Conservation (phyloP, 805 yeast species). For the Blastobotrys terrestris region DNA sequence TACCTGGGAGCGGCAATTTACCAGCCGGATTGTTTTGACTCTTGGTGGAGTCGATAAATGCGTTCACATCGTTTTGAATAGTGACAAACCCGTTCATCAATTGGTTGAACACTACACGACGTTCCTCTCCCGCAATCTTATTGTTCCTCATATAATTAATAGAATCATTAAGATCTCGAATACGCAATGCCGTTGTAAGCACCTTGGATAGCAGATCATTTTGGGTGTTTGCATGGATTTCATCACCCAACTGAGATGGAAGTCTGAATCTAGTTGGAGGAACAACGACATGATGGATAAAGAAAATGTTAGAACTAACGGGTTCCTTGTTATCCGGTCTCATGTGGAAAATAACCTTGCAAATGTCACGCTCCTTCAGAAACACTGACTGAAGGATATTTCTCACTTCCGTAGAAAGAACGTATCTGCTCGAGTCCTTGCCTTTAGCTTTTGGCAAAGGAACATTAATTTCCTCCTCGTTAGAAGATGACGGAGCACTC, state of each 20-base stretch:
- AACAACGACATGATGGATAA: conserved; percentile 80
- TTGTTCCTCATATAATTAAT: conserved; percentile 57
- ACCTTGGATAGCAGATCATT: conserved; percentile 81
- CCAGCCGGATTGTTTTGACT: conserved; percentile 67
- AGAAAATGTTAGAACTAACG: conserved; percentile 74
- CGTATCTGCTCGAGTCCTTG: conserved; percentile 73
- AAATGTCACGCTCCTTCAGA: conserved; percentile 58
- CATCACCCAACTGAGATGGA: conserved; percentile 96
- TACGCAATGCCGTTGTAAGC: conserved; percentile 69
- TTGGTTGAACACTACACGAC: conserved; percentile 74
- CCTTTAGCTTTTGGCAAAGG: conserved; percentile 42
- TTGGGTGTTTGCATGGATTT: conserved; percentile 88
- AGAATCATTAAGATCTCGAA: conserved; percentile 85
- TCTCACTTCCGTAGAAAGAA: conserved; percentile 81
- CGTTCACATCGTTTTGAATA: conserved; percentile 90
- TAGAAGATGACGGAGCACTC: conserved; percentile 21
- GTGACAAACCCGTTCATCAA: conserved; percentile 95
- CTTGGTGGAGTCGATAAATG: conserved; percentile 86
- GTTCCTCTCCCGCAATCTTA: conserved; percentile 54
- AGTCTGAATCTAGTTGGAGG: conserved; percentile 96
- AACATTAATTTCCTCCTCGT: conserved; percentile 33
- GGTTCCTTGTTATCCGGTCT: conserved; percentile 52
- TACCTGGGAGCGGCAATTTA: conserved; percentile 82
- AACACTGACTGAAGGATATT: conserved; percentile 73
- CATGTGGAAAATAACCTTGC: conserved; percentile 73